Conservation (phyloP, 2,329 filamentous ascomycete species). For the Diaporthe sp. region DNA sequence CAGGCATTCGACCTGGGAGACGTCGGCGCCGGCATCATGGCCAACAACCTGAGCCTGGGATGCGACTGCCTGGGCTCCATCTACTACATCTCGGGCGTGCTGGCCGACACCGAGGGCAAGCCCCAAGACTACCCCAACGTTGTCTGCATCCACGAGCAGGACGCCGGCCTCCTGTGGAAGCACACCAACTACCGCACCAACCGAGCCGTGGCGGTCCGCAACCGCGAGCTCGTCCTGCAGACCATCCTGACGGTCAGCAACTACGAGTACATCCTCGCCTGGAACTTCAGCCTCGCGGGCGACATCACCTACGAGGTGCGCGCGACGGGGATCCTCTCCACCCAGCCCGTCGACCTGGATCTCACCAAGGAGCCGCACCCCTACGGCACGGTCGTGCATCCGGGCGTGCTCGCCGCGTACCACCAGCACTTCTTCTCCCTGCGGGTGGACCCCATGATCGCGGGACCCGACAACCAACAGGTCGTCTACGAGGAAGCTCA, state of each 20-base stretch:
- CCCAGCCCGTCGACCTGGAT: conserved; percentile 64
- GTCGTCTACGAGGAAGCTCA: conserved; percentile 72
- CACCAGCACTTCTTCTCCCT: conserved; percentile 84
- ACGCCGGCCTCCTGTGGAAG: conserved; percentile 69
- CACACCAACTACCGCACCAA: conserved; percentile 67
- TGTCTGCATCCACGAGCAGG: conserved; percentile 69
- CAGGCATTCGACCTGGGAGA: conserved; percentile 78
- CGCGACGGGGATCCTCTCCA: conserved; percentile 66
- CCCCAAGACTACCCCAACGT: conserved; percentile 54
- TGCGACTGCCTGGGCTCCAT: conserved; percentile 74
- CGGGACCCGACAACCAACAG: conserved; percentile 66
- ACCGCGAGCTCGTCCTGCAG: conserved; percentile 66
- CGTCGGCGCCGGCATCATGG: conserved; percentile 72
- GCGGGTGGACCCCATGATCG: conserved; percentile 72
- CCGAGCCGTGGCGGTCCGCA: conserved; percentile 63
- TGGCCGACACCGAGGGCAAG: conserved; percentile 36
- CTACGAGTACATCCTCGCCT: conserved; percentile 61
- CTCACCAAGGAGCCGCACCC: conserved; percentile 60
- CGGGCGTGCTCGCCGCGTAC: conserved; percentile 73
- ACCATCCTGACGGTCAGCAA: conserved; percentile 70
- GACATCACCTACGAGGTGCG: conserved; percentile 40
- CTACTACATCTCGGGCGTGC: conserved; percentile 52
- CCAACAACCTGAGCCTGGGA: conserved; percentile 73
- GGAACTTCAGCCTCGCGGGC: conserved; percentile 62
- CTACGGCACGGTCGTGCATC: conserved; percentile 72